phyloP scores from a whole-genome alignment of 2,329 filamentous ascomycete genomes.

The Xylariomycetidae sp. region DNA sequence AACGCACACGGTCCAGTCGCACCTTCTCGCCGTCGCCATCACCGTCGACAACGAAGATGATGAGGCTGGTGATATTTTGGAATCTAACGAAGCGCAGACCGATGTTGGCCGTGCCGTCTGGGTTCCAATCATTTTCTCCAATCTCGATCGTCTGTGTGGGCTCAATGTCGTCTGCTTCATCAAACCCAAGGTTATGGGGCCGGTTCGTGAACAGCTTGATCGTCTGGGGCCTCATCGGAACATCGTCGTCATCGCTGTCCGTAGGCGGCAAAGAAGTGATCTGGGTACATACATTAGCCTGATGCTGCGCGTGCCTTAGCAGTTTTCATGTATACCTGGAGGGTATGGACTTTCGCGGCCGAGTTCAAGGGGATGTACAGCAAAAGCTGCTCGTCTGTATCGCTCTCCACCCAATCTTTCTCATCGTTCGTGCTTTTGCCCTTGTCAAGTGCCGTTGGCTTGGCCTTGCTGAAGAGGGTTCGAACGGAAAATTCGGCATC shows the following conservation, averaged over 20 bases:
- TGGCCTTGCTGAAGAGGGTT: conserved; percentile 65
- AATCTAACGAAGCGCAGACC: conserved; percentile 91
- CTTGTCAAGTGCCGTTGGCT: conserved; percentile 64
- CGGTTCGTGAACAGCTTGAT: conserved; percentile 85
- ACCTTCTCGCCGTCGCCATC: conserved; percentile 80
- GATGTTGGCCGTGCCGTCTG: conserved; percentile 65
- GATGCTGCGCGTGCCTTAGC: conserved; percentile 3
- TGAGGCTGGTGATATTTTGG: conserved; percentile 82
- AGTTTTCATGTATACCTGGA: conserved; percentile 44
- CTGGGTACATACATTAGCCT: conserved; percentile 37
- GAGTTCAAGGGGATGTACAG: conserved; percentile 86
- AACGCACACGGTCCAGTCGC: conserved; percentile 68
- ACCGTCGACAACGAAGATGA: conserved; percentile 84
- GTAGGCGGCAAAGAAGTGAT: conserved; percentile 72
- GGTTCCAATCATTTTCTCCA: conserved; percentile 72
- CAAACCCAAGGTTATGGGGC: conserved; percentile 86
- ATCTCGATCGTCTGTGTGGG: conserved; percentile 77
- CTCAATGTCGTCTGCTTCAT: conserved; percentile 82
- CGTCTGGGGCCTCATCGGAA: conserved; percentile 72
- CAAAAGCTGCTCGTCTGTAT: conserved; percentile 95
- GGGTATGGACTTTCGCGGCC: conserved; percentile 81
- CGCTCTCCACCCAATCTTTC: conserved; percentile 89
- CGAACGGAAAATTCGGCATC: conserved; percentile 68
- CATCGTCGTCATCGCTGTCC: conserved; percentile 67
- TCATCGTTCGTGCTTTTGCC: conserved; percentile 83